phyloP scores from a whole-genome alignment of 2,329 filamentous ascomycete species.

The Nothophaeocryptopus gaeumannii region DNA sequence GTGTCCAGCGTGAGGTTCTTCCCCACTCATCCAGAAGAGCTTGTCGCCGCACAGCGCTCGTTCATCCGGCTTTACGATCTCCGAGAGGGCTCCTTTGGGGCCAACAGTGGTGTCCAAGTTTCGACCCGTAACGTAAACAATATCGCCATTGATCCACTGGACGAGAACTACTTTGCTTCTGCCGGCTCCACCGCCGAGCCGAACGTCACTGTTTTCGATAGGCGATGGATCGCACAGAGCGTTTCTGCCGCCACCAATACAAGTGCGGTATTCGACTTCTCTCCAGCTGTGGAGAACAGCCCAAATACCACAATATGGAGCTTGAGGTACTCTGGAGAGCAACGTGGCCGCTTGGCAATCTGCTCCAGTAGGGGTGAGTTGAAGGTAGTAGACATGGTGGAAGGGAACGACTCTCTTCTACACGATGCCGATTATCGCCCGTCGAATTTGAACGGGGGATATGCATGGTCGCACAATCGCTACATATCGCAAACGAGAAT shows the following conservation, averaged over 20 bases:
- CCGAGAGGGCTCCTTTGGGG: conserved; percentile 42
- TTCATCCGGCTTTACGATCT: conserved; percentile 76
- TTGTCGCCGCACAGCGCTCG: conserved; percentile 72
- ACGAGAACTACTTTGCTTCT: conserved; percentile 81
- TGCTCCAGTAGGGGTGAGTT: conserved; percentile 60
- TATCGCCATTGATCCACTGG: conserved; percentile 72
- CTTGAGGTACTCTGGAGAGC: conserved; percentile 58
- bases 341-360: conserved; percentile 57
- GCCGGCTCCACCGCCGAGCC: conserved; percentile 70
- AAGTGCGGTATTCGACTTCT: conserved; percentile 57
- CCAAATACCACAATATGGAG: conserved; percentile 58
- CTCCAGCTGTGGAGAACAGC: conserved; percentile 51
- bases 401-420: conserved; percentile 20
- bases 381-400: conserved; percentile 40
- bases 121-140: conserved; percentile 62
- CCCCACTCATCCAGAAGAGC: conserved; percentile 68
- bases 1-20: conserved; percentile 83
- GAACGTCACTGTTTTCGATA: conserved; percentile 74
- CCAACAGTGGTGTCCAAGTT: conserved; percentile 39
- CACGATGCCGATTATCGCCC: conserved; percentile 23
- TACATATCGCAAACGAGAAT: conserved; percentile 46
- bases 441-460: conserved; percentile 31
- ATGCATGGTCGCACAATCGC: conserved; percentile 42
- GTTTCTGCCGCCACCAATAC: conserved; percentile 54
- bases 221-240: conserved; percentile 49